Evolutionary conservation across 2,329 filamentous ascomycete genomes (phyloP), one percentile per base, ranked within the genome.

Genomic region (Triangularia setosa): DNA sequence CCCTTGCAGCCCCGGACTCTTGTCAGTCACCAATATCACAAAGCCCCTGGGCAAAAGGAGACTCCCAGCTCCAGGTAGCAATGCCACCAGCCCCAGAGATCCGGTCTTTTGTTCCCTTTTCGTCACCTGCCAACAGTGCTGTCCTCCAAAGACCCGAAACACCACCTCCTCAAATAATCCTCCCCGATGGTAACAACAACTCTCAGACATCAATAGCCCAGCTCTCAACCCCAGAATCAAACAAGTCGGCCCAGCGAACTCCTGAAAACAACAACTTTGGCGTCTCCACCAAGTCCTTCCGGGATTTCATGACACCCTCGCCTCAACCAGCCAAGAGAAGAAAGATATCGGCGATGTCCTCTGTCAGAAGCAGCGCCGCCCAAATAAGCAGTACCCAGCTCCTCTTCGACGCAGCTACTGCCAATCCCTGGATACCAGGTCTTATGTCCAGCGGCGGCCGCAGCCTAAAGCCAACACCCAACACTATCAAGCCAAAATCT

Each of bases 261-360:
- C 79, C 82, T 5, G 80, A 84, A 58, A 77, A 80, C 14, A 78
- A 79, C 24, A 48, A 18, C n/a, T 48, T 48, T 3, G n/a, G 40
- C 4, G 75, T 84, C 28, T 80, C 79, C 0, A 76, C 84, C 68
- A 83, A 81, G 66, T 79, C 82, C 0, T 85, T 86, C 69, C 78
- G 81, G 1, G 79, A 79, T 1, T 85, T 85, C 70, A 79, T 83
- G 69, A 81, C 81, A 0, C 79, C 81, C 0, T 83, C 82, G 0
- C 80, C 83, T 48, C 75, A 67, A 14, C 66, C 70, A 27, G 68
- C 65, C n/a, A 70, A 68, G 21, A 71, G 65, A 44, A 69, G 21
- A 59, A 71, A 64, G 64, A 69, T 67, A 53, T 71, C 69, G 4
- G 65, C 62, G 52, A 62, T 25, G n/a, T 48, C 40, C n/a, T 48